Evolutionary conservation across 2,329 filamentous ascomycete genomes (phyloP).

Genomic region (Penicillium glabrum): DNA sequence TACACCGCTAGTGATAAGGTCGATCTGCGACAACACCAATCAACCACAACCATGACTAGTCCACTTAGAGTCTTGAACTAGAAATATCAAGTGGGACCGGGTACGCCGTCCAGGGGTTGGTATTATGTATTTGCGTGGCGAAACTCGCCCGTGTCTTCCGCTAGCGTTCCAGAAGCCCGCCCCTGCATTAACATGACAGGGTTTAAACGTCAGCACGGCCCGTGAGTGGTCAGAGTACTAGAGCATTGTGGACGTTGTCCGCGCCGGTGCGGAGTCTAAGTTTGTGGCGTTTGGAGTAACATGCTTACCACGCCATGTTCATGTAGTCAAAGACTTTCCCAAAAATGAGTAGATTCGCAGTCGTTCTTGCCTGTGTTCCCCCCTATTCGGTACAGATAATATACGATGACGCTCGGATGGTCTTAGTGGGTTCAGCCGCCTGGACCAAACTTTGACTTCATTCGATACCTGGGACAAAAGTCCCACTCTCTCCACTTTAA

Average conservation of each 20-base stretch:
- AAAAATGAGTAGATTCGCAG: neutral
- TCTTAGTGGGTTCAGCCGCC: conserved; percentile 11
- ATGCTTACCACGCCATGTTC: neutral
- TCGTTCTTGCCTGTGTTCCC: neutral
- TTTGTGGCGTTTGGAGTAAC: conserved; percentile 6
- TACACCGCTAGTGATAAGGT: neutral
- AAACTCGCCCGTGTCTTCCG: conserved; percentile 11
- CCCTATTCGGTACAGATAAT: neutral
- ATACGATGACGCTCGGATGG: neutral
- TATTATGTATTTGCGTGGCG: neutral
- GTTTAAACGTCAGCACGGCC: neutral
- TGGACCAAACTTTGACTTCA: conserved; percentile 6
- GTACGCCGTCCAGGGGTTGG: neutral
- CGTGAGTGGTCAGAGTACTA: conserved; percentile 1
- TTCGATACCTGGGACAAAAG: conserved; percentile 1
- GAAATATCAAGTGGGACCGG: neutral
- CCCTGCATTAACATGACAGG: conserved; percentile 8
- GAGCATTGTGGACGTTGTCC: neutral
- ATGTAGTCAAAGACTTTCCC: neutral
- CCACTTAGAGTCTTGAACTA: neutral
- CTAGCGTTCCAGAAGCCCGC: conserved; percentile 15
- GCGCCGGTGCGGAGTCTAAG: conserved; percentile 4
- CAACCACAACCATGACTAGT: neutral
- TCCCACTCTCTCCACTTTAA: neutral
- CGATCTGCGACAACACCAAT: neutral